Evolutionary conservation across 805 yeast genomes (phyloP), one percentile per base, ranked within the genome.

Genomic region (Hyphopichia homilentoma): DNA sequence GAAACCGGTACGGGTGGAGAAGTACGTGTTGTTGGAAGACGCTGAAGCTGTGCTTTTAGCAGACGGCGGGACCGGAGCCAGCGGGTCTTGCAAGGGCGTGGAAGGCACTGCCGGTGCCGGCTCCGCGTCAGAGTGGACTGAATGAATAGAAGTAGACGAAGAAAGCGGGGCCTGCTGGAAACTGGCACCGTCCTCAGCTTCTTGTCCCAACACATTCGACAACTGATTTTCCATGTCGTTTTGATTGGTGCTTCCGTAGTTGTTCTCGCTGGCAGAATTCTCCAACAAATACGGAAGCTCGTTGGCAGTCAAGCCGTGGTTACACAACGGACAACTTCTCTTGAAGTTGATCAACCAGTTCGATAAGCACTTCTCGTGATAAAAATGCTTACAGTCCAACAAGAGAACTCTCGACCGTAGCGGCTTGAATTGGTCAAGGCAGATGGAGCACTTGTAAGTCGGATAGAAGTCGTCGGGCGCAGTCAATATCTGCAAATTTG

Each of bases 321-420:
- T 76, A 54, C 84, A 79, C 35, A 79, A 66, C 2, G 84, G 84
- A 44, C 84, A 79, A 21, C 62, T 58, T 36, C 75, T 62, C 32
- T 70, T 63, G 44, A 76, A 73, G 39, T 65, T 61, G 11, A 77
- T 64, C 26, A 78, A 63, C 84, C 84, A 79, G 37, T 74, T 75
- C 16, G 77, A 60, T 30, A 79, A 67, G 48, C 84, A 79, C 16
- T 57, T 59, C 27, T 68, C 70, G 47, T 79, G 84, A 54, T 68
- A 79, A 40, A 77, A 74, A 50, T 79, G 84, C 32, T 72, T 70
- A 48, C 84, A 79, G 6, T 77, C 78, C 30, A 79, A 59, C 15
- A 68, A 59, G 56, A 77, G 60, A 13, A 79, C 75, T 29, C 61
- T 57, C 15, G 74, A 61, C 34, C 56, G 59, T 20, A 75, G 65